Percentiles rank a stretch among this genome's conserved stretches.
These are phyloP conservation scores for Symmetrospora coprosmae DNA, from an alignment of 768 basidiomycete species.

Conservation along the genomic window DNA sequence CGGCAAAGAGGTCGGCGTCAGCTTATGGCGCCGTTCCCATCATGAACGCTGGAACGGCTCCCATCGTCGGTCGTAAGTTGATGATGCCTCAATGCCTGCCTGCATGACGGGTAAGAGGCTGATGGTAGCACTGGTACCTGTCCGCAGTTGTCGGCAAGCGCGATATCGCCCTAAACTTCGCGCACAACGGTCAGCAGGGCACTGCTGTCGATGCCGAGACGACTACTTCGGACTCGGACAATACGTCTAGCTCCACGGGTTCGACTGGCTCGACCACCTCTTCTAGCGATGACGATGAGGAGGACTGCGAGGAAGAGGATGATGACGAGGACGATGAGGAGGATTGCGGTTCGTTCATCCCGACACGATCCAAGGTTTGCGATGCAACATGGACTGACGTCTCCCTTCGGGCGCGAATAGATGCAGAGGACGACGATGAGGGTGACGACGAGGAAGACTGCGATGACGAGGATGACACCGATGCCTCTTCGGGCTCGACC, in stretches of 20 bases:
- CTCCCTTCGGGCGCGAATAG: neutral
- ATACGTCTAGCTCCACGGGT: neutral
- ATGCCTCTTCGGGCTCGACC: neutral
- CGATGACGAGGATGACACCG: neutral
- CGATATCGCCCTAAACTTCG: too few relatives aligned
- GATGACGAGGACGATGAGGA: neutral
- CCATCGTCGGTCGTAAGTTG: neutral
- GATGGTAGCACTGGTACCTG: too few relatives aligned
- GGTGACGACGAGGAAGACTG: constrained; percentile 1
- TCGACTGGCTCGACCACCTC: neutral
- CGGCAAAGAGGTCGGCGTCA: too few relatives aligned
- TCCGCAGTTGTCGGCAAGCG: too few relatives aligned
- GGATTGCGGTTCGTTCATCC: neutral
- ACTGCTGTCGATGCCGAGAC: neutral
- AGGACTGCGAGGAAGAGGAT: neutral
- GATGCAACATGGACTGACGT: neutral
- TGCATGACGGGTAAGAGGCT: too few relatives aligned
- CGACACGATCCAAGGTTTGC: neutral
- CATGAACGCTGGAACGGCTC: neutral
- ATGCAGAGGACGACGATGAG: neutral
- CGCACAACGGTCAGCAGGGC: constrained; percentile 3
- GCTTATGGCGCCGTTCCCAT: neutral
- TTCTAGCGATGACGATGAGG: constrained; percentile 3
- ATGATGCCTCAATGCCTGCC: too few relatives aligned
- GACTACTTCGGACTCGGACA: neutral